phyloP scores from a whole-genome alignment of 2,329 filamentous ascomycete species.

The Biscogniauxia mediterranea region DNA sequence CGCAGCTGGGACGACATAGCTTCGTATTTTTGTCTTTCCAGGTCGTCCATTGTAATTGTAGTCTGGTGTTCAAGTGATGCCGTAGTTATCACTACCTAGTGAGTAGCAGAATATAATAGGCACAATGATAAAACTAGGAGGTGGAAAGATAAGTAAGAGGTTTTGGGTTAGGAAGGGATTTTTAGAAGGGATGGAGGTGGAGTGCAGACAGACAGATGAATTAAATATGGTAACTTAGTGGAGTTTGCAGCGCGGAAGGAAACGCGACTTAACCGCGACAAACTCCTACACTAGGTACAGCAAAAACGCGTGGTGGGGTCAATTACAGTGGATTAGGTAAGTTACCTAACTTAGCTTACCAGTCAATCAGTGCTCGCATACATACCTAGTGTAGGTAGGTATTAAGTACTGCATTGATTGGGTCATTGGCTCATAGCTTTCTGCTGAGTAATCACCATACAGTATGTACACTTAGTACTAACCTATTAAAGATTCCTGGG shows the following conservation, averaged over 20 bases:
- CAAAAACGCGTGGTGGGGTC: conserved; percentile 15
- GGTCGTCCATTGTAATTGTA: conserved; percentile 45
- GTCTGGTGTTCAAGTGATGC: neutral
- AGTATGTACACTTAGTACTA: too few relatives aligned
- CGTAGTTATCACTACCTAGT: neutral
- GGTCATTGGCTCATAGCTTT: too few relatives aligned
- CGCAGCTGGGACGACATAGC: conserved; percentile 55
- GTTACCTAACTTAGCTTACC: too few relatives aligned
- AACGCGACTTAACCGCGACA: conserved; percentile 9
- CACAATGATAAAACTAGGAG: neutral
- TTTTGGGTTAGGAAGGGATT: too few relatives aligned
- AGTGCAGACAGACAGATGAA: conserved; percentile 3
- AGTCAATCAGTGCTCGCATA: too few relatives aligned
- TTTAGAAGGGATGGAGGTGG: too few relatives aligned
- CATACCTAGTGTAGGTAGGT: too few relatives aligned
- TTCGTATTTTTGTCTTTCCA: conserved; percentile 45
- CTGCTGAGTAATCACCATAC: too few relatives aligned
- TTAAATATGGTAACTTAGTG: neutral
- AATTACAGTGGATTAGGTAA: neutral
- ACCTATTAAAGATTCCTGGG: neutral
- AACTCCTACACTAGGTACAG: conserved; percentile 5
- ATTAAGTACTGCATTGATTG: too few relatives aligned
- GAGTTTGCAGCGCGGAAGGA: conserved; percentile 1
- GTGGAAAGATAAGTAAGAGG: neutral
- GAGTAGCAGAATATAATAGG: neutral